Evolutionary conservation across 1,139 yeast genomes (phyloP).

Genomic region (Zygoascus hellenicus): DNA sequence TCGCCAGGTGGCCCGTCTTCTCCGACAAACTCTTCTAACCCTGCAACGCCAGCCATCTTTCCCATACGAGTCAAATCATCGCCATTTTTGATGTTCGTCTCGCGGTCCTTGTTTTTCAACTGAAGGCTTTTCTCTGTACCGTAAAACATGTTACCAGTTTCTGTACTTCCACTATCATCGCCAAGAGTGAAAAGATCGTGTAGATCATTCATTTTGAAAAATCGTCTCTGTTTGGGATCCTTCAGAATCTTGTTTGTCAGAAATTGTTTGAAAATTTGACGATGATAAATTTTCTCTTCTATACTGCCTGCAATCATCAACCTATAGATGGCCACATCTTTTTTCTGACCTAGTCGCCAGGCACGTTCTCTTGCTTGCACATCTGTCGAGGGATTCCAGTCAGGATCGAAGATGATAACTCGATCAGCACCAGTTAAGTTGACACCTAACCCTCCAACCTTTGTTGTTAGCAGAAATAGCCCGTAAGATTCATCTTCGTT

Average conservation of each 20-base stretch:
- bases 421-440: slow-evolving; percentile 93
- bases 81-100: slow-evolving; percentile 34
- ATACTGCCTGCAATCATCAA: slow-evolving; percentile 93
- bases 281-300: slow-evolving; percentile 92
- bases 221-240: slow-evolving; percentile 91
- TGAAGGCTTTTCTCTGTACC: slow-evolving; percentile 43
- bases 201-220: slow-evolving; percentile 85
- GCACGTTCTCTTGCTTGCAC: slow-evolving; percentile 96
- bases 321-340: slow-evolving; percentile 87
- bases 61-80: slow-evolving; percentile 50
- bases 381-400: slow-evolving; percentile 98
- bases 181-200: slow-evolving; percentile 87
- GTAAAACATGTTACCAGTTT: slow-evolving; percentile 57
- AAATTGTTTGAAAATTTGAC: slow-evolving; percentile 94
- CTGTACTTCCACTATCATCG: slow-evolving; percentile 58
- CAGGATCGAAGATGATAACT: slow-evolving; percentile 92
- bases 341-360: slow-evolving; percentile 93
- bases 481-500: slow-evolving; percentile 53
- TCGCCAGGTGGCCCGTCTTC: slow-evolving; percentile 30
- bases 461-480: slow-evolving; percentile 78
- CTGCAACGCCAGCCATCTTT: slow-evolving; percentile 49
- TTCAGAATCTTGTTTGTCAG: slow-evolving; percentile 87
- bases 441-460: slow-evolving; percentile 94
- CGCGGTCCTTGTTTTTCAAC: slow-evolving; percentile 29
- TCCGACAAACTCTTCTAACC: slow-evolving; percentile 46